Percentiles rank a stretch among this genome's conserved stretches.
These are phyloP conservation scores for Calonectria fujianensis DNA, from an alignment of 2,329 filamentous ascomycete species.

Conservation along the genomic window DNA sequence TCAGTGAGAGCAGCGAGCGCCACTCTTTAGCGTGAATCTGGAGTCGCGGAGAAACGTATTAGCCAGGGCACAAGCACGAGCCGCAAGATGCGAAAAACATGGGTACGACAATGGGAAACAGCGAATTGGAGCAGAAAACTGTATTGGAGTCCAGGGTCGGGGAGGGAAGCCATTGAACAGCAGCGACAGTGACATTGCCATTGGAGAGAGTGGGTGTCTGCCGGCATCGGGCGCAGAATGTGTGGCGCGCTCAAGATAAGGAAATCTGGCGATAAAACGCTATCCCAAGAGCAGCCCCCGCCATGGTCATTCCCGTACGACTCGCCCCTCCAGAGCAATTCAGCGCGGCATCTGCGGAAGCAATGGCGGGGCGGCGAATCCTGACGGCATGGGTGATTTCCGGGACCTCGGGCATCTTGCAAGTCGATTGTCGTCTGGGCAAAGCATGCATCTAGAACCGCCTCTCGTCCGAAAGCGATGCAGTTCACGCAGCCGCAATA, in stretches of 20 bases:
- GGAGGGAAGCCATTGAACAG: slow-evolving; percentile 6
- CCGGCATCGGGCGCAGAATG: slow-evolving; percentile 46
- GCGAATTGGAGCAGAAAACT: slow-evolving; percentile 4
- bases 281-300: slow-evolving; percentile 41
- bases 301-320: slow-evolving; percentile 44
- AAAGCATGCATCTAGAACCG: slow-evolving; percentile 20
- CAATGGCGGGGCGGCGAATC: slow-evolving; percentile 25
- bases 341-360: slow-evolving; percentile 30
- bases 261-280: slow-evolving; percentile 48
- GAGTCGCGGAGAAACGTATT: slow-evolving; percentile 43
- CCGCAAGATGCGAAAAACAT: slow-evolving; percentile 28
- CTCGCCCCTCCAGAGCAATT: slow-evolving; percentile 40
- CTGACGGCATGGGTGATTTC: neutral
- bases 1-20: slow-evolving; percentile 54
- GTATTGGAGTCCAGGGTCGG: neutral
- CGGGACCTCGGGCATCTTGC: neutral
- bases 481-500: slow-evolving; percentile 45
- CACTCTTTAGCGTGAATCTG: slow-evolving; percentile 52
- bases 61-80: slow-evolving; percentile 48
- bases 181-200: neutral
- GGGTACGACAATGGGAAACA: slow-evolving; percentile 15
- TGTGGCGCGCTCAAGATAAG: slow-evolving; percentile 49
- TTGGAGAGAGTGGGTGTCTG: slow-evolving; percentile 36
- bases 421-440: neutral
- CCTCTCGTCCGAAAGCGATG: slow-evolving; percentile 42